These are phyloP conservation scores for Alternaria incomplexa DNA, from an alignment of 2,329 filamentous ascomycete genomes.

Conservation along the genomic window DNA sequence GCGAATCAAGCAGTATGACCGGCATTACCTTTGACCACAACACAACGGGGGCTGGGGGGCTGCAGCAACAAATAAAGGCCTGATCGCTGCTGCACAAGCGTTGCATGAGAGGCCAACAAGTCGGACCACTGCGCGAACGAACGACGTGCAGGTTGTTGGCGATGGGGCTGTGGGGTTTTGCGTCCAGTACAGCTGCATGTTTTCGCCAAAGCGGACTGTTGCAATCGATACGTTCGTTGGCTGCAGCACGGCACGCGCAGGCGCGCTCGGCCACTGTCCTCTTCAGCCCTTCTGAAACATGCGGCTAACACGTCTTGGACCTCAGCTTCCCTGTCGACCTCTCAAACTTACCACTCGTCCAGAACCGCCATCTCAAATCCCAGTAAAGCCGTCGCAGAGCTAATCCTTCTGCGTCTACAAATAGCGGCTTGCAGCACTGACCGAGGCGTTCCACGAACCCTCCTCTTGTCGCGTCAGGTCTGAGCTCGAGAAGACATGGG, in stretches of 20 bases:
- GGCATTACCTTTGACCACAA: conserved; percentile 5
- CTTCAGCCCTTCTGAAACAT: conserved; percentile 21
- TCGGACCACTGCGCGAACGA: neutral
- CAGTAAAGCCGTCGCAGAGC: neutral
- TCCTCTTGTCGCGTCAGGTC: neutral
- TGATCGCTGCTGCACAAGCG: conserved; percentile 9
- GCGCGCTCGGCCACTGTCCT: conserved; percentile 13
- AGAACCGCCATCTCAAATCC: neutral
- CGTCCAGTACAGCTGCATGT: conserved; percentile 9
- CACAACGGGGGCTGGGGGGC: conserved; percentile 1
- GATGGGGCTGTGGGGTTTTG: conserved; percentile 3
- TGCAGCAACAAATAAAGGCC: conserved; percentile 4
- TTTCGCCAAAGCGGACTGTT: conserved; percentile 14
- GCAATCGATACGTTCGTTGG: conserved; percentile 20
- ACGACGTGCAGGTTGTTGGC: conserved; percentile 4
- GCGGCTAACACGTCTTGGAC: conserved; percentile 4
- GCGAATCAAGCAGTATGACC: conserved; percentile 15
- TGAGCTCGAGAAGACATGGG: neutral
- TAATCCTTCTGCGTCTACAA: neutral
- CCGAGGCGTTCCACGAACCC: conserved; percentile 1
- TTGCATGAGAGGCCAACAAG: conserved; percentile 3
- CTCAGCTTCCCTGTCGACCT: neutral
- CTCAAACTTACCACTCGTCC: neutral
- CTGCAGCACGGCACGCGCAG: conserved; percentile 14
- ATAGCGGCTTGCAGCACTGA: neutral